Conservation (phyloP, 257 asterid genomes). For the Fraxinus quadrangulata region DNA sequence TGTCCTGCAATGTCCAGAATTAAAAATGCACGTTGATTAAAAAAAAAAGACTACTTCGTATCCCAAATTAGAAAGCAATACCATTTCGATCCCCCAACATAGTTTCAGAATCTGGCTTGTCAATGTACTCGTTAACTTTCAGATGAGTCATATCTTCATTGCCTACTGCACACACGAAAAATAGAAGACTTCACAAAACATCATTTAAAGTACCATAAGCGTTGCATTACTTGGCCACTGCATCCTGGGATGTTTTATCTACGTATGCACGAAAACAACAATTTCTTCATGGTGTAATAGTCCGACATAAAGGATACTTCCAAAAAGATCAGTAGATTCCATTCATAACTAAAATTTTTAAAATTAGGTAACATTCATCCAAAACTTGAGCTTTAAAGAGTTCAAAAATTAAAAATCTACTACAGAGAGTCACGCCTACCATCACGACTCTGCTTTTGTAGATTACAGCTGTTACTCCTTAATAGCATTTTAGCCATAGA, state of each 20-base stretch:
- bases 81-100: conserved; percentile 31
- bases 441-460: not conserved
- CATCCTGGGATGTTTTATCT: not conserved
- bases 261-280: not conserved
- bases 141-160: conserved; percentile 29
- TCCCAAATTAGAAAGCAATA: conserved; percentile 7
- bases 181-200: not conserved
- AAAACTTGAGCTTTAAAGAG: not conserved
- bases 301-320: not conserved
- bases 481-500: not conserved
- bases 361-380: not conserved
- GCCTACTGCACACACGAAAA: conserved; percentile 20
- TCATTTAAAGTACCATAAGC: not conserved
- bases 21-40: not conserved
- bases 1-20: not conserved
- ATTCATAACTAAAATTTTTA: not conserved
- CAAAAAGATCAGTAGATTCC: not conserved
- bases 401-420: not conserved
- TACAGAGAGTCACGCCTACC: not conserved
- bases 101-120: conserved; percentile 25
- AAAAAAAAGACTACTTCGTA: not conserved
- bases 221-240: not conserved
- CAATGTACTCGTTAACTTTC: conserved; percentile 25
- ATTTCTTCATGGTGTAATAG: not conserved
- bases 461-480: not conserved